These are phyloP conservation scores for Thielaviopsis euricoi DNA, from an alignment of 2,329 filamentous ascomycete species.

Conservation along the genomic window DNA sequence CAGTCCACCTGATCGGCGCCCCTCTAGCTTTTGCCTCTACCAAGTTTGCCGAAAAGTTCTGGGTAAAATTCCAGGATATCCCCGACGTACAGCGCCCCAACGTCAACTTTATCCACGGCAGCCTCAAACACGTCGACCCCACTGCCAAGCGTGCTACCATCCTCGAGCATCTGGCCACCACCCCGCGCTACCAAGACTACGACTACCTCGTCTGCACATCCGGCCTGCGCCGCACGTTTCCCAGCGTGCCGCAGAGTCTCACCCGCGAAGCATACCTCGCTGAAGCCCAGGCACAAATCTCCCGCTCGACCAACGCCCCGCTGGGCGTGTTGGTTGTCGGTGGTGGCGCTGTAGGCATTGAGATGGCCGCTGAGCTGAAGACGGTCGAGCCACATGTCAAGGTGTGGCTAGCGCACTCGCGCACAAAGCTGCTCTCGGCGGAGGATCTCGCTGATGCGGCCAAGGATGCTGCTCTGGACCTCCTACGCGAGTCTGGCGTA, in stretches of 20 bases:
- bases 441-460: constrained; percentile 56
- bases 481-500: constrained; percentile 46
- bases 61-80: constrained; percentile 53
- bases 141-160: constrained; percentile 42
- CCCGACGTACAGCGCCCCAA: constrained; percentile 46
- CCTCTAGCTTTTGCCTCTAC: constrained; percentile 53
- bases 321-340: constrained; percentile 57
- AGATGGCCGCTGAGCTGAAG: constrained; percentile 69
- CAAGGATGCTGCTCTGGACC: constrained; percentile 41
- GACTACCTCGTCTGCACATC: constrained; percentile 63
- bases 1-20: constrained; percentile 61
- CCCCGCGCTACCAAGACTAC: constrained; percentile 33
- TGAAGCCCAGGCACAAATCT: constrained; percentile 45
- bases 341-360: constrained; percentile 62
- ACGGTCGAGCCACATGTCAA: constrained; percentile 42
- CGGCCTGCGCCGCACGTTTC: constrained; percentile 53
- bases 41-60: constrained; percentile 48
- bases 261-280: constrained; percentile 44
- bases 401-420: constrained; percentile 62
- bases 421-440: constrained; percentile 51
- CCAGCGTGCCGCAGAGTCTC: constrained; percentile 53
- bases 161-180: constrained; percentile 29
- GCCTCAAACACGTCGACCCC: constrained; percentile 42
- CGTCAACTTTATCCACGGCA: constrained; percentile 50
- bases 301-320: constrained; percentile 31